Evolutionary conservation across 371 early-diverging fungal genomes (phyloP).

Genomic region (Apophysomyces sp.): DNA sequence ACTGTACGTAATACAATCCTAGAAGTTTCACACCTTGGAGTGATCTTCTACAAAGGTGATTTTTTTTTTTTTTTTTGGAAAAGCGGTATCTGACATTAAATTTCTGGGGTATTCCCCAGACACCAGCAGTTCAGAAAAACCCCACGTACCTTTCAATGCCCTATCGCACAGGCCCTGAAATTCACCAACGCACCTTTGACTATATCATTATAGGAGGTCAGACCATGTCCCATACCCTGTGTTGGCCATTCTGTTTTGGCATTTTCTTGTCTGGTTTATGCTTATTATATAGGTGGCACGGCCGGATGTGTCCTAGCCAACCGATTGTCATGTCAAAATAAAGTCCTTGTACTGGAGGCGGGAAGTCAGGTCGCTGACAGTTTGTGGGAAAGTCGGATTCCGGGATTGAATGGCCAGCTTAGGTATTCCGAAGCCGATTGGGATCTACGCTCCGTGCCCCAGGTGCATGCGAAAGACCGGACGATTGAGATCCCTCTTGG

Average conservation of each 20-base stretch:
- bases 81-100: too few relatives aligned
- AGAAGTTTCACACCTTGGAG: too few relatives aligned
- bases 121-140: background rate
- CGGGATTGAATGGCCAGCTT: slow-evolving; percentile 16
- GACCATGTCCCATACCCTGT: background rate
- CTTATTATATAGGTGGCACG: slow-evolving; percentile 23
- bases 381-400: slow-evolving; percentile 8
- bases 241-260: background rate
- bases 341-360: slow-evolving; percentile 22
- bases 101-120: too few relatives aligned
- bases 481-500: slow-evolving; percentile 26
- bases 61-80: too few relatives aligned
- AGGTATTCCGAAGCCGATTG: slow-evolving; percentile 19
- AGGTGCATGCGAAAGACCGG: slow-evolving; percentile 12
- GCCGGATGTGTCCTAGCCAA: slow-evolving; percentile 31
- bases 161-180: background rate
- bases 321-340: slow-evolving; percentile 12
- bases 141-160: background rate
- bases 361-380: slow-evolving; percentile 13
- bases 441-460: slow-evolving; percentile 11
- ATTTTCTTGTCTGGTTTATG: background rate
- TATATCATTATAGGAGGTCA: slow-evolving; percentile 21
- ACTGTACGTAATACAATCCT: too few relatives aligned
- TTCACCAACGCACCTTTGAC: slow-evolving; percentile 6
- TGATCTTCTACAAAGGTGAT: too few relatives aligned